These are phyloP conservation scores for Microbotryum saponariae DNA, from an alignment of 1,284 basidiomycete species.

Conservation along the genomic window DNA sequence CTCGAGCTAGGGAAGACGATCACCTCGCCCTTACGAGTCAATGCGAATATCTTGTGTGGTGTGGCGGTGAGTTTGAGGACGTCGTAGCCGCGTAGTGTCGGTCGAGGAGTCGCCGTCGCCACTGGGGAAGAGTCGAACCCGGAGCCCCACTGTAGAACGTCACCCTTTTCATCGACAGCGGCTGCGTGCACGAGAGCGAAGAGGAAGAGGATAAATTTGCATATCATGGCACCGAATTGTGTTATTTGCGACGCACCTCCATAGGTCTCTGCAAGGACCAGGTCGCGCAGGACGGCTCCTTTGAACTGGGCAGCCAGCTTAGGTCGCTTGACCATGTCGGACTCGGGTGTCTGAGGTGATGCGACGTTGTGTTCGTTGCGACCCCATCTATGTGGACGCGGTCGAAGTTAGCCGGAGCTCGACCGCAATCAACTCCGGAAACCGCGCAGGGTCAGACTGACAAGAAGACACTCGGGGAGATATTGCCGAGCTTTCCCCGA, in stretches of 20 bases:
- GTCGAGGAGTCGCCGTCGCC: conserved; percentile 43
- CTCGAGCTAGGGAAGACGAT: conserved; percentile 25
- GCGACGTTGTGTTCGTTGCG: conserved; percentile 27
- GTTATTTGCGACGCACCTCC: conserved; percentile 37
- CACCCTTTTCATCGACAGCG: conserved; percentile 75
- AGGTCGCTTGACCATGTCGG: conserved; percentile 31
- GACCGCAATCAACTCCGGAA: too few species aligned
- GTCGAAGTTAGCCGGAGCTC: too few species aligned
- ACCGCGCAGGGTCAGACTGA: too few species aligned
- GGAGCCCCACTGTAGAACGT: conserved; percentile 81
- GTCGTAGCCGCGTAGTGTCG: conserved; percentile 67
- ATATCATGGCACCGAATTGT: too few species aligned
- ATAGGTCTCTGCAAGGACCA: conserved; percentile 64
- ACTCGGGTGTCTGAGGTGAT: conserved; percentile 15
- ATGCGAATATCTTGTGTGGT: conserved; percentile 55
- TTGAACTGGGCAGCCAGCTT: conserved; percentile 11
- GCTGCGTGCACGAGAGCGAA: conserved; percentile 43
- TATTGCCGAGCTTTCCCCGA: too few species aligned
- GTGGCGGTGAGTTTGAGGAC: conserved; percentile 55
- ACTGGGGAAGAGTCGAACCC: conserved; percentile 46
- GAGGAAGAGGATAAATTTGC: neutral
- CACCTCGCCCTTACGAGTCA: conserved; percentile 44
- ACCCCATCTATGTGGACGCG: conserved; percentile 20
- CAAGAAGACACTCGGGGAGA: too few species aligned
- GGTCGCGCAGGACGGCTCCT: conserved; percentile 57